Conservation (phyloP, 805 yeast species). For the Yarrowia divulgata region DNA sequence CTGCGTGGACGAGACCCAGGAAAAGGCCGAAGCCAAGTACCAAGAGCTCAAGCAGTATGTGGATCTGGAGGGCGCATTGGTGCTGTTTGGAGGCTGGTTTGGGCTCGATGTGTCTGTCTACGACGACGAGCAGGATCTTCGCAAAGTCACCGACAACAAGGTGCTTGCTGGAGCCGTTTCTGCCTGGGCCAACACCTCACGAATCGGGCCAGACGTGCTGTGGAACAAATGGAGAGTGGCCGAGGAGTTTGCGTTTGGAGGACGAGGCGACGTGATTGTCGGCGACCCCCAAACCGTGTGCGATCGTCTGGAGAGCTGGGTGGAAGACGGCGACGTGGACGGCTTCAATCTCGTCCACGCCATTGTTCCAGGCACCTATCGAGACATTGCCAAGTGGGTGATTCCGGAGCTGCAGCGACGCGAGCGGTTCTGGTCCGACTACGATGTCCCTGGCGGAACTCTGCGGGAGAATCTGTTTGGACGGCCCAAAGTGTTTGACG, state of each 20-base stretch:
- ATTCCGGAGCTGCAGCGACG: constrained; percentile 53
- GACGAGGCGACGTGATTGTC: constrained; percentile 46
- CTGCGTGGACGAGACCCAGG: constrained; percentile 54
- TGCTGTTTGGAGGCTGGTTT: constrained; percentile 54
- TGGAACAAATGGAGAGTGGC: constrained; percentile 49
- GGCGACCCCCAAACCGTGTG: constrained; percentile 54
- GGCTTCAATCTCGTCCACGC: constrained; percentile 56
- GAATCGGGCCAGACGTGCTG: constrained; percentile 46
- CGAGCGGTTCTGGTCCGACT: constrained; percentile 53
- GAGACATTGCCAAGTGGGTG: constrained; percentile 52
- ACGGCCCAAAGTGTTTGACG: constrained; percentile 21
- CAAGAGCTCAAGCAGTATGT: constrained; percentile 50
- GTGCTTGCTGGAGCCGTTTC: constrained; percentile 51
- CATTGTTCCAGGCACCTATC: constrained; percentile 51
- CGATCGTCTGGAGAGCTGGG: constrained; percentile 54
- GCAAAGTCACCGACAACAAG: constrained; percentile 49
- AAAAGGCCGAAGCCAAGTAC: constrained; percentile 54
- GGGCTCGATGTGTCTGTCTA: constrained; percentile 54
- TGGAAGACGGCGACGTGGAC: constrained; percentile 53
- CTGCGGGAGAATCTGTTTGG: constrained; percentile 52
- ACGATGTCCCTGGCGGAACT: constrained; percentile 50
- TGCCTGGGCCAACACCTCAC: constrained; percentile 49
- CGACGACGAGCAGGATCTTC: constrained; percentile 50
- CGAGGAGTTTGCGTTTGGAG: constrained; percentile 51
- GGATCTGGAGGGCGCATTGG: constrained; percentile 55